Base-by-base conservation (phyloP, 2,329 filamentous ascomycete genomes). In the Aureobasidium sp. region DNA sequence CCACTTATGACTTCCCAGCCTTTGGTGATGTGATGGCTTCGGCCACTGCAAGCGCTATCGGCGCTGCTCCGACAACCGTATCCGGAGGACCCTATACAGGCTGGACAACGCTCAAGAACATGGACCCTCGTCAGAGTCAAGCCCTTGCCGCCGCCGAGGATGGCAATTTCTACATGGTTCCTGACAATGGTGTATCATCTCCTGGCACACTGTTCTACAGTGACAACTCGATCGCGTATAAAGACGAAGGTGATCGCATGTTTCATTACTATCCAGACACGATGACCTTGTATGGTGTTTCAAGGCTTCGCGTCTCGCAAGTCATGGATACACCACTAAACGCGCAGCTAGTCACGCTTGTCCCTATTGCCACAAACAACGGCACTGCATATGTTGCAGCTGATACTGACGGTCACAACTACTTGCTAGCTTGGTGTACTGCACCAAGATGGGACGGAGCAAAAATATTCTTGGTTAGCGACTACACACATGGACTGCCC, bases 121-220 rank as follows among this genome's bases (percentile, higher is more conserved):
- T 54, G 11, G 31, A 54, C 33, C 36, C 31, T 10, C 31, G 20
- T 2, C 50, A 54, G 18, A 25, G 15, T 10, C 25, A 20, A 7
- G 38, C 4, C 11, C 31, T 38, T 2, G 50, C 31, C 15, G 50
- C 31, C 4, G 50, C 31, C 15, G 50, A 54, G 16, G 31, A 38
- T 54, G 50, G 31, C 50, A 54, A 54, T 11, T 54, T 54, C 31
- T 54, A 38, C n/a, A 54, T 54, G 31, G 31, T 54, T 13, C 20
- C 10, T 31, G 25, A 25, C 11, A 54, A 20, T 23, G 50, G 20
- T 36, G 25, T 1, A 11, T 1, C 11, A 9, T 54, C 50, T 38
- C 50, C 50, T 2, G 31, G 50, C 10, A 54, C 50, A 13, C 31
- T 23, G 11, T 23, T 54, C 31, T 54, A 25, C 31, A 54, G 50